Evolutionary conservation across 2,329 filamentous ascomycete species (phyloP).

Genomic region (Colletotrichum filicis): DNA sequence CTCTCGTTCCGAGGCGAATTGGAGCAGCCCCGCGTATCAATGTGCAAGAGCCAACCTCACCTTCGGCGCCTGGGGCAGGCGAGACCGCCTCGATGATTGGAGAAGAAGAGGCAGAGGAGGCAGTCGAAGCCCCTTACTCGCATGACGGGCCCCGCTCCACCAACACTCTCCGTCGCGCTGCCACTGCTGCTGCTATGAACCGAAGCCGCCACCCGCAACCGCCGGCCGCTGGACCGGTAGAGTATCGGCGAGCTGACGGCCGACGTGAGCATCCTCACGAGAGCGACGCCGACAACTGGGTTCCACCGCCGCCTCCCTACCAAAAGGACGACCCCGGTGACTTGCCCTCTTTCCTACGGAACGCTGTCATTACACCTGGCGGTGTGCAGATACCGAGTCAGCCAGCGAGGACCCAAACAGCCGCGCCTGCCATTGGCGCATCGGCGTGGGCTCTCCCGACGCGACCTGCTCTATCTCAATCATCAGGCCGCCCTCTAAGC

Average conservation of each 20-base stretch:
- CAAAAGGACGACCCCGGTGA: constrained; percentile 71
- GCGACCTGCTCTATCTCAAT: constrained; percentile 1
- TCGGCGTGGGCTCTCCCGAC: constrained; percentile 32
- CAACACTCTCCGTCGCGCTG: constrained; percentile 77
- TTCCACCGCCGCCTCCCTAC: constrained; percentile 86
- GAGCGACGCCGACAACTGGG: constrained; percentile 90
- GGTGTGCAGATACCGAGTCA: constrained; percentile 38
- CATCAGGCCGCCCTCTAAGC: constrained; percentile 33
- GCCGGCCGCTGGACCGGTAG: constrained; percentile 62
- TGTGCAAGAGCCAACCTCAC: constrained; percentile 32
- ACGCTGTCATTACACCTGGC: constrained; percentile 54
- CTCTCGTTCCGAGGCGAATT: constrained; percentile 62
- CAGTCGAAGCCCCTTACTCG: constrained; percentile 76
- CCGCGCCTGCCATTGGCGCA: constrained; percentile 29
- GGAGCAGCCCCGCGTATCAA: constrained; percentile 45
- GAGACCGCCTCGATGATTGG: constrained; percentile 62
- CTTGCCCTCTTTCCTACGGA: constrained; percentile 66
- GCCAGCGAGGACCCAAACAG: constrained; percentile 38
- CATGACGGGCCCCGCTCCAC: constrained; percentile 78
- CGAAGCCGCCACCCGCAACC: constrained; percentile 72
- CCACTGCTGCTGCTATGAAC: constrained; percentile 80
- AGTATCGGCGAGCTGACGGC: constrained; percentile 77
- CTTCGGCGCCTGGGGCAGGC: constrained; percentile 44
- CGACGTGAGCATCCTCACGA: constrained; percentile 82
- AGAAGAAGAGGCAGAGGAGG: constrained; percentile 66